These are phyloP conservation scores for Pseudogymnoascus sp. DNA, from an alignment of 2,329 filamentous ascomycete species.

Conservation along the genomic window DNA sequence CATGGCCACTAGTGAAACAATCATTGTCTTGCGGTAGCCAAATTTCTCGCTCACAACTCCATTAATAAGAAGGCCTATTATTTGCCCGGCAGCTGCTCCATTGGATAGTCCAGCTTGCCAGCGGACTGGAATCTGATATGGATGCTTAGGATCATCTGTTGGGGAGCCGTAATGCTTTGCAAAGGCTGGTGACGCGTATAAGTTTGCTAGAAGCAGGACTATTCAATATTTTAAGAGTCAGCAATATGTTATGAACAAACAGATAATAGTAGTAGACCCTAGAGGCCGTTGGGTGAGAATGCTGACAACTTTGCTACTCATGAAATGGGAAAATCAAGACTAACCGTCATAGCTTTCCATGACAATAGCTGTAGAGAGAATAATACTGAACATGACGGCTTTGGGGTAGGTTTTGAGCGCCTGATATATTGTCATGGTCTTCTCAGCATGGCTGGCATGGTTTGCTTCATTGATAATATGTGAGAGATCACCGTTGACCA, in stretches of 20 bases:
- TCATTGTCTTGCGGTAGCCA: slow-evolving; percentile 39
- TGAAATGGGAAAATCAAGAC: background rate
- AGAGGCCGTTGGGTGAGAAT: background rate
- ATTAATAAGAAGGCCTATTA: slow-evolving; percentile 34
- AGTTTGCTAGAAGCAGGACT: background rate
- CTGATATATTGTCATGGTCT: background rate
- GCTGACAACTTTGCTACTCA: background rate
- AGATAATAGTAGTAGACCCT: slow-evolving; percentile 24
- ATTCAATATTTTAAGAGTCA: background rate
- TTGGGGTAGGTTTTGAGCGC: background rate
- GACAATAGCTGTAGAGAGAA: slow-evolving; percentile 32
- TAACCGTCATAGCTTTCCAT: slow-evolving; percentile 36
- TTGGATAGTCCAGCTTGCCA: slow-evolving; percentile 37
- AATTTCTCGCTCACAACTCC: slow-evolving; percentile 39
- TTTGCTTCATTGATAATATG: background rate
- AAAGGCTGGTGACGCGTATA: background rate
- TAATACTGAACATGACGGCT: slow-evolving; percentile 13
- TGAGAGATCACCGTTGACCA: background rate
- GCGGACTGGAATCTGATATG: slow-evolving; percentile 31
- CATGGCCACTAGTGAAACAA: slow-evolving; percentile 19
- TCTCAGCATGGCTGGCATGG: slow-evolving; percentile 11
- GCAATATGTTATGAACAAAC: slow-evolving; percentile 18
- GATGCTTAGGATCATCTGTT: background rate
- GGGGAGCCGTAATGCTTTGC: slow-evolving; percentile 22
- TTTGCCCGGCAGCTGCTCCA: slow-evolving; percentile 32